Base-by-base conservation (phyloP, 140 eudicot species). In the Flaveria floridana region DNA sequence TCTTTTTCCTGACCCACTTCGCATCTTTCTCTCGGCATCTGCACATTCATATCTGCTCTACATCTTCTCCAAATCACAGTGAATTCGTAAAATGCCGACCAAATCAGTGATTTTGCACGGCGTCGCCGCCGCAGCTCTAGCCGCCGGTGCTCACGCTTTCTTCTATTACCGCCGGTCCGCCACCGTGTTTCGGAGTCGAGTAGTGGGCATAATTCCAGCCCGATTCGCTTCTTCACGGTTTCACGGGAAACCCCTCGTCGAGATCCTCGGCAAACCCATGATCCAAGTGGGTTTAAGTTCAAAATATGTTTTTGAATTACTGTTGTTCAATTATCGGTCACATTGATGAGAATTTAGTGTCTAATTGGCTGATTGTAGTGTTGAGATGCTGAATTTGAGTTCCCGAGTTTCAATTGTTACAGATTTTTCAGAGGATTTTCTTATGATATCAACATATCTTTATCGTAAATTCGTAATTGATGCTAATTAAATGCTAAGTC, bases 141-240 rank as follows among this genome's bases (percentile, higher is more conserved):
- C 53, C 53, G 53, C 5, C 53, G 53, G 53, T 48, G 48, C 48
- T 44, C 48, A 44, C 14, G 48, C 48, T 44, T 48, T 9, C 53
- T 52, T 52, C 16, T 81, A 64, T 37, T 81, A 53, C 67, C 72
- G 82, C 42, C 78, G 81, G 44, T 82, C 86, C 64, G 71, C 86
- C 63, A 28, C 70, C 2, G 76, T 28, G 76, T 89, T 85, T 55
- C 83, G 93, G 48, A 81, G 86, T 62, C 92, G 96, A 15, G 96
- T 89, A 12, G 76, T 89, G 12, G 93, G 96, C 6, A 87, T 89
- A 15, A 89, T 89, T 48, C 96, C 96, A 13, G 93, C 90, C 61
- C 88, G 96, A 3, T 87, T 76, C 26, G 90, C 93, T 63, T 89
- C 93, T 23, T 78, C 90, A 37, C 90, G 96, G 0, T 89, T 89